Evolutionary conservation across 306 rosid species (phyloP), one percentile per base, ranked within the genome.

Genomic region (Malus sylvestris): DNA sequence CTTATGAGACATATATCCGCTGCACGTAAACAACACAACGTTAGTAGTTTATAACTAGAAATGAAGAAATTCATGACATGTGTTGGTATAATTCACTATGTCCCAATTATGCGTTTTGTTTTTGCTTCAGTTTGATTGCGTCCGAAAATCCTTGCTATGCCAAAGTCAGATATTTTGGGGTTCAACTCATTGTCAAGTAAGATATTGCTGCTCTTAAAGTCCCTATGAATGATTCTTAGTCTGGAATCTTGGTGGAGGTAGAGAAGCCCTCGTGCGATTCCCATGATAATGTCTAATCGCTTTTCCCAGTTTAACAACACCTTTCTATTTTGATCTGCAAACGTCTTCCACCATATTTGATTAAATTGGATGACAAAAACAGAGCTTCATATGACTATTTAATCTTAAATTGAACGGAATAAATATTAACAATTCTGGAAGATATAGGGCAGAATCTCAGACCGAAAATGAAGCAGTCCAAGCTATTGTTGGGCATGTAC

Each of bases 151-250:
- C 82, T 78, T 32, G 85, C 85, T 45, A 78, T 59, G 5, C 85
- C 85, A 53, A 82, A 82, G 49, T 82, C 82, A 52, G 82, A 68
- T 38, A 78, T 82, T 69, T 78, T 82, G 1, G 82, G 85, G 23
- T 82, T 78, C 80, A 78, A 55, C 67, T 78, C 80, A 22, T 52
- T 30, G 5, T 82, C 85, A 1, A 82, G 79, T 55, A 82, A 74
- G 29, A 82, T 71, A 67, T 78, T 82, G 60, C 82, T 74, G 5
- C 69, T 78, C 68, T 75, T 75, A 13, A 75, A 72, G 38, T 81
- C 84, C 20, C 84, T 75, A 42, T 81, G 84, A 61, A 81, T 64
- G 45, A 81, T 81, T 81, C 80, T 63, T 33, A 81, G 73, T 57
- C 78, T 72, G 22, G 77, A 81, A 53, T 81, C 81, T 9, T 71